Conservation (phyloP, 1,284 basidiomycete genomes). For the Microbotryum scabiosae region DNA sequence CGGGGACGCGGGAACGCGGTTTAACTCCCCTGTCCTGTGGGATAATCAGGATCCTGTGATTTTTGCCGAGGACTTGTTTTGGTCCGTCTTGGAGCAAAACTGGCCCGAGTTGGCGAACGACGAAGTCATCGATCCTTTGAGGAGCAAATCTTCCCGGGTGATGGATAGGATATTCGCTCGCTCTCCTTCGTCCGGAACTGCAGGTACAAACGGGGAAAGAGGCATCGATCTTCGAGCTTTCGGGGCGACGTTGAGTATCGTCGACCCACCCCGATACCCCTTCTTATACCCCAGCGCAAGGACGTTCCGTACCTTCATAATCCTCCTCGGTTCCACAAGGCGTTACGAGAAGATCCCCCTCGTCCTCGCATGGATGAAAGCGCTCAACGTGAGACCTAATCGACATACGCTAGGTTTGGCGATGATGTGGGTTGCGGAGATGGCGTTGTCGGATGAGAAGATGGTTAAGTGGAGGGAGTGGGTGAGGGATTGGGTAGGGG, state of each 20-base stretch:
- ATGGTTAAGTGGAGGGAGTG: conserved; percentile 51
- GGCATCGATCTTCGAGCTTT: conserved; percentile 1
- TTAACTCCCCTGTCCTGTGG: conserved; percentile 33
- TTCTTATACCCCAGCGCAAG: conserved; percentile 48
- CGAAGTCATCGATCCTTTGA: neutral
- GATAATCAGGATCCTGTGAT: neutral
- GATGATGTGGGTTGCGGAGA: conserved; percentile 62
- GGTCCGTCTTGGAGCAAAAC: conserved; percentile 5
- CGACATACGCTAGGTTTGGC: conserved; percentile 54
- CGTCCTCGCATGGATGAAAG: conserved; percentile 69
- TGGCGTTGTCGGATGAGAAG: conserved; percentile 53
- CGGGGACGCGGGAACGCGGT: conserved; percentile 39
- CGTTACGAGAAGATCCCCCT: conserved; percentile 56
- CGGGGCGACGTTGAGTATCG: conserved; percentile 14
- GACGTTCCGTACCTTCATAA: conserved; percentile 56
- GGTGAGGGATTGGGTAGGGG: conserved; percentile 60
- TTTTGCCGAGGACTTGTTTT: conserved; percentile 7
- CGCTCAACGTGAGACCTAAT: conserved; percentile 50
- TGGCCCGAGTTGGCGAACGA: neutral
- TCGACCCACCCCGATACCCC: conserved; percentile 34
- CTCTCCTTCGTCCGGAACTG: neutral
- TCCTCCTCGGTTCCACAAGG: conserved; percentile 52
- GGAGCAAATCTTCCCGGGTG: neutral
- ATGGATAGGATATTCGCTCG: neutral
- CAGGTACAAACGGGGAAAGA: too few species aligned